phyloP scores from a whole-genome alignment of 805 yeast genomes.

The Saccharomycopsis oosterbeekiorum region DNA sequence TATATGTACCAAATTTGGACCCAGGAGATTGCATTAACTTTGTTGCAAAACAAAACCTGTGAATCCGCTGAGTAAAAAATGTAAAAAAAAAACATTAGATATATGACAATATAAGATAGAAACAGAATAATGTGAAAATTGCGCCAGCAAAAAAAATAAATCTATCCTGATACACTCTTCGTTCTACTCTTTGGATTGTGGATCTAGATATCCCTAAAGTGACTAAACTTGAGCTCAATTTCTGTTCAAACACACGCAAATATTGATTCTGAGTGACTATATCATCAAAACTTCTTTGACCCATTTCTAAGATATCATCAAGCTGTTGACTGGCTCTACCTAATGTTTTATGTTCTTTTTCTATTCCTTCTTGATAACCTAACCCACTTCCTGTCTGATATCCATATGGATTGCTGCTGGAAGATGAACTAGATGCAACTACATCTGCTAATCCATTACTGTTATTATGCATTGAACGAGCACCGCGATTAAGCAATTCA shows the following conservation, averaged over 20 bases:
- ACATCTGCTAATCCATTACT: neutral
- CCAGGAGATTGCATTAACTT: too few species aligned
- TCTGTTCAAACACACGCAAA: constrained; percentile 49
- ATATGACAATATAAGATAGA: constrained; percentile 44
- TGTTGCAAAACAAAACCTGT: too few species aligned
- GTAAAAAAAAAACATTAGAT: neutral
- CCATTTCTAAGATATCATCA: constrained; percentile 87
- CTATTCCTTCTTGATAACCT: constrained; percentile 49
- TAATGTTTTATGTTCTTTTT: constrained; percentile 55
- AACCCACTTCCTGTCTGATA: constrained; percentile 19
- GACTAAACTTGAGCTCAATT: constrained; percentile 56
- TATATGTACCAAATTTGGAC: too few species aligned
- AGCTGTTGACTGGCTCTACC: constrained; percentile 68
- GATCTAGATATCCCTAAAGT: constrained; percentile 82
- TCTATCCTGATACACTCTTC: constrained; percentile 78
- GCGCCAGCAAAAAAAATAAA: constrained; percentile 77
- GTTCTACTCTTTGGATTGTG: constrained; percentile 71
- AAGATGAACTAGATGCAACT: constrained; percentile 5
- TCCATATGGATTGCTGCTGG: constrained; percentile 22
- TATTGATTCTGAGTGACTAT: constrained; percentile 76
- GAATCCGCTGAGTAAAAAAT: neutral
- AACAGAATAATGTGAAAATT: constrained; percentile 46
- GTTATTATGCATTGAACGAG: neutral
- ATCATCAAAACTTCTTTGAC: constrained; percentile 75
- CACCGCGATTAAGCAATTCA: constrained; percentile 36